Conservation (phyloP, 371 early-diverging fungal genomes). For the Scutellospora calospora region DNA sequence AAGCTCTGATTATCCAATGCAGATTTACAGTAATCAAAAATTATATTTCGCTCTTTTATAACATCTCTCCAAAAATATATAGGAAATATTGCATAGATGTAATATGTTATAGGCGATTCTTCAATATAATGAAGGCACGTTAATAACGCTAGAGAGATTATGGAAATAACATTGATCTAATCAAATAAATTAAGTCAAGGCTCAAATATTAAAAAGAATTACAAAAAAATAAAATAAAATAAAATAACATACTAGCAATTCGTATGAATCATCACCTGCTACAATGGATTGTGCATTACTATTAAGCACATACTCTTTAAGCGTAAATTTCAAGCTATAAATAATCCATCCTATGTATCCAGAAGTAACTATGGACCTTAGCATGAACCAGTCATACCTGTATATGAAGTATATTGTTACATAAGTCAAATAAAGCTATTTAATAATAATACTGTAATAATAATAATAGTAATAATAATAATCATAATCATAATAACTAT, state of each 20-base stretch:
- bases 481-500: neutral
- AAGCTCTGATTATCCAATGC: constrained; percentile 42
- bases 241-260: neutral
- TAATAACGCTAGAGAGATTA: constrained; percentile 55
- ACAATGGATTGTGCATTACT: constrained; percentile 15
- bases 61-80: constrained; percentile 86
- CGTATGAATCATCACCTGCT: neutral
- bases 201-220: neutral
- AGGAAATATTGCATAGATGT: constrained; percentile 87
- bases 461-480: neutral
- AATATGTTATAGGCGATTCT: constrained; percentile 83
- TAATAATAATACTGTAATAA: neutral
- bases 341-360: constrained; percentile 96
- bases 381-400: constrained; percentile 92
- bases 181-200: neutral
- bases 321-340: constrained; percentile 80
- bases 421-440: neutral
- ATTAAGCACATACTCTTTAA: constrained; percentile 56
- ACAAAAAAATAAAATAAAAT: constrained; percentile 40
- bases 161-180: constrained; percentile 58
- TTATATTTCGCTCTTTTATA: constrained; percentile 56
- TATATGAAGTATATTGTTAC: neutral
- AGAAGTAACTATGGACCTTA: constrained; percentile 81
- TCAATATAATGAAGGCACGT: constrained; percentile 68
- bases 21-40: constrained; percentile 49